Percentiles rank a stretch among this genome's conserved stretches.
Evolutionary conservation across 148 eudicot species (phyloP).

Genomic region (Vaccinium vitisidaea): DNA sequence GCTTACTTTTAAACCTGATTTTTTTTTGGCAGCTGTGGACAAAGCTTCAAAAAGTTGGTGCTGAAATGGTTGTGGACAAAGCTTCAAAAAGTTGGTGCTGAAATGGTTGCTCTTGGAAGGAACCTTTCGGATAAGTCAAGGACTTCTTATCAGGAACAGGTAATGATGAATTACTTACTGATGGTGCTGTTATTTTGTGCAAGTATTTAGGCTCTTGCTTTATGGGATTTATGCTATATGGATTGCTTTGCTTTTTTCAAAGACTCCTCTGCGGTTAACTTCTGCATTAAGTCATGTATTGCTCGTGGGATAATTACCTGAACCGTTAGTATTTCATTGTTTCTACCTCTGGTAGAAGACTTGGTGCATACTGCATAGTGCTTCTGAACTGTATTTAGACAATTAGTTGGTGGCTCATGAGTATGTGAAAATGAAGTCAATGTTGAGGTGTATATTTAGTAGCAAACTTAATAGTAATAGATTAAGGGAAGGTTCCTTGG

Average conservation of each 20-base stretch:
- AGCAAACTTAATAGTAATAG: not conserved
- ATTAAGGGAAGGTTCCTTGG: not conserved
- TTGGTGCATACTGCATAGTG: not conserved
- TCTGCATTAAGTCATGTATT: not conserved
- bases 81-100: slow-evolving; percentile 65
- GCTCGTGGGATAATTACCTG: not conserved
- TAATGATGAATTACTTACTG: slow-evolving; percentile 21
- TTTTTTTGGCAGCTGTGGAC: slow-evolving; percentile 58
- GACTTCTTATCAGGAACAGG: slow-evolving; percentile 50
- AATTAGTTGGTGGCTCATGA: not conserved
- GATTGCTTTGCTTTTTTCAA: not conserved
- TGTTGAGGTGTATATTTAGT: not conserved
- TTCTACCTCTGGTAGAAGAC: not conserved
- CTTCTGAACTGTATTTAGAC: not conserved
- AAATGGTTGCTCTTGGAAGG: slow-evolving; percentile 67
- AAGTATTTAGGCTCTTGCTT: not conserved
- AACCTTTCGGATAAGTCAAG: slow-evolving; percentile 59
- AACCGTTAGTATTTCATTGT: not conserved
- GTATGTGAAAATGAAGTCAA: not conserved
- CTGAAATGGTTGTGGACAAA: slow-evolving; percentile 71
- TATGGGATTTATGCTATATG: not conserved
- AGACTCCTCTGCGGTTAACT: not conserved
- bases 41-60: slow-evolving; percentile 64
- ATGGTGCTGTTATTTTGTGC: not conserved
- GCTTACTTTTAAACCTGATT: not conserved